A percentile compares a stretch with the other conserved stretches of the same genome.
phyloP scores from a whole-genome alignment of 345 rosid genomes.

The Populus deltoides region DNA sequence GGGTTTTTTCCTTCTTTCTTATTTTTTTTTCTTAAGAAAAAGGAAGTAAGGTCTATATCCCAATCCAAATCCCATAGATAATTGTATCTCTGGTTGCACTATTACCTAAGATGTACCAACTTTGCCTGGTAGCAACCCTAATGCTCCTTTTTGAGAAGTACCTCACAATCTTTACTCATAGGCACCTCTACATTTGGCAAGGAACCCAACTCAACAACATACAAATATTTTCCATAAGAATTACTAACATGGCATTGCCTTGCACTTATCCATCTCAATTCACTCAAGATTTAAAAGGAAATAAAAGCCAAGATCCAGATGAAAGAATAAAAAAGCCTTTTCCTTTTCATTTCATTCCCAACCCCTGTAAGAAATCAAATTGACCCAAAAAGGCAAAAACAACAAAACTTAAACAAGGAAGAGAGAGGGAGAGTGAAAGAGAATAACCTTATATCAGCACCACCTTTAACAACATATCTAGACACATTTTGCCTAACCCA shows the following conservation, averaged over 20 bases:
- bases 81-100: not conserved
- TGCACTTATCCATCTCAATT: not conserved
- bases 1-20: not conserved
- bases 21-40: too few species aligned
- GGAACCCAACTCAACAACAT: not conserved
- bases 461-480: conserved; percentile 65
- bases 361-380: not conserved
- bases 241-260: not conserved
- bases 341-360: not conserved
- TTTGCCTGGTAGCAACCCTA: not conserved
- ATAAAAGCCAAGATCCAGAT: not conserved
- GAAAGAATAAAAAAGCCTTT: not conserved
- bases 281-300: not conserved
- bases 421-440: not conserved
- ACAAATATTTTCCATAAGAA: not conserved
- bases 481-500: conserved; percentile 84
- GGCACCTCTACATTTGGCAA: not conserved
- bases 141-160: not conserved
- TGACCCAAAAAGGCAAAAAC: not conserved
- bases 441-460: conserved; percentile 71
- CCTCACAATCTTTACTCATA: not conserved
- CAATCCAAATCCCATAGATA: not conserved
- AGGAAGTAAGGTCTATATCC: not conserved
- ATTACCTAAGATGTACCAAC: not conserved
- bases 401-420: not conserved